Base-by-base conservation (phyloP, 805 yeast species). In the Barnettozyma wickerhamii region DNA sequence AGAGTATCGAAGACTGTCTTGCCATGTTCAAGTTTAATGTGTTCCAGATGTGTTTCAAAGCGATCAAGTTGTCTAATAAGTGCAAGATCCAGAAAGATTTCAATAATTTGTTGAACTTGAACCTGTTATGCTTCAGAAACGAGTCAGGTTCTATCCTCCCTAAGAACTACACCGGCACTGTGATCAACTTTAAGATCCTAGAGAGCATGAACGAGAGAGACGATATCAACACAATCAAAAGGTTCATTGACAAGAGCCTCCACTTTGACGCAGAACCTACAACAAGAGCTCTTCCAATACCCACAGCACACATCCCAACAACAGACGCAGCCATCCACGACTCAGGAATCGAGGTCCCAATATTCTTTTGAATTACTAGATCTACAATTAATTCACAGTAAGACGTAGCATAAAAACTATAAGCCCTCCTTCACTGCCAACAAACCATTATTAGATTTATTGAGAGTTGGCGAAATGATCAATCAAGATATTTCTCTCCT, bases 401-500 rank as follows among this genome's bases (percentile, higher is more conserved):
- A 29, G 31, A 12, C n/a, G n/a, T n/a, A n/a, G n/a, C n/a, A n/a
- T n/a, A n/a, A n/a, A n/a, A n/a, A n/a, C n/a, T n/a, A n/a, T n/a
- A n/a, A n/a, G n/a, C n/a, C n/a, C n/a, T n/a, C n/a, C n/a, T 33
- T 18, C 13, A 14, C 18, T 19, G 27, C 26, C 30, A 30, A 14
- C 28, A 21, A 23, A 20, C 23, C 10, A 20, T 33, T 29, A 29
- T 24, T 12, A 24, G 12, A 67, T 62, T 75, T 84, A 81, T 74
- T 86, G 89, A 69, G 84, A 84, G 71, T 84, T 85, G 64, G 95
- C 81, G 75, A 91, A 88, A 82, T 88, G 90, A 75, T 89, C 95
- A 73, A 93, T 81, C 71, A 93, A 82, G 75, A 87, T 84, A 79
- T 81, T 77, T 79, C 97, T 88, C 79, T 91, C 99, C 67, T 81